Conservation (phyloP, 208 protist genomes). For the Leishmania guyanensis region DNA sequence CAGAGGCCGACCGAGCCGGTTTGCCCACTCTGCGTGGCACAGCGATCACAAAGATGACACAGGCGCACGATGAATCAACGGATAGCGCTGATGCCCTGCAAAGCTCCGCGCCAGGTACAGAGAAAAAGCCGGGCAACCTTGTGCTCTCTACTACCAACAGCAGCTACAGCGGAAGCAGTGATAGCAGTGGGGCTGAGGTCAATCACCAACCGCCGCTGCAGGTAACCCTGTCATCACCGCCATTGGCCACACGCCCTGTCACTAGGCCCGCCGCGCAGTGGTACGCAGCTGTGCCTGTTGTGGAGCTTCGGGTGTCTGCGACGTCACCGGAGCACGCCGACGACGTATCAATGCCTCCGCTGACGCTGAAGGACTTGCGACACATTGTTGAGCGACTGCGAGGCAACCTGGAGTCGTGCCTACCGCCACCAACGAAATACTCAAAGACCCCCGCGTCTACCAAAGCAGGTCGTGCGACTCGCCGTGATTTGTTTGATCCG, state of each 20-base stretch:
- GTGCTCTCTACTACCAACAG: background rate
- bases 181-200: background rate
- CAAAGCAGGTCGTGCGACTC: background rate
- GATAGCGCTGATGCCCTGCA: too few species aligned
- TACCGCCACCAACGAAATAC: background rate
- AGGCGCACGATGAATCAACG: background rate
- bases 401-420: background rate
- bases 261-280: background rate
- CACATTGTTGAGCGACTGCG: constrained; percentile 18
- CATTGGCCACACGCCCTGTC: background rate
- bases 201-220: background rate
- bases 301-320: constrained; percentile 13
- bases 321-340: background rate
- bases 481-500: background rate
- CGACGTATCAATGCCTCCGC: constrained; percentile 18
- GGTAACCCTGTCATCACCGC: background rate
- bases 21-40: background rate
- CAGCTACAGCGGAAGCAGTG: background rate
- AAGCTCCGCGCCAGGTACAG: background rate
- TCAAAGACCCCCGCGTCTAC: background rate
- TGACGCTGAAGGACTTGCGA: constrained; percentile 21
- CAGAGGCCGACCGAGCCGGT: background rate
- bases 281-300: constrained; percentile 24
- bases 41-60: background rate
- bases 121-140: background rate